Evolutionary conservation across 2,329 filamentous ascomycete species (phyloP), one percentile per base, ranked within the genome.

Genomic region (Cercospora nicotianae): DNA sequence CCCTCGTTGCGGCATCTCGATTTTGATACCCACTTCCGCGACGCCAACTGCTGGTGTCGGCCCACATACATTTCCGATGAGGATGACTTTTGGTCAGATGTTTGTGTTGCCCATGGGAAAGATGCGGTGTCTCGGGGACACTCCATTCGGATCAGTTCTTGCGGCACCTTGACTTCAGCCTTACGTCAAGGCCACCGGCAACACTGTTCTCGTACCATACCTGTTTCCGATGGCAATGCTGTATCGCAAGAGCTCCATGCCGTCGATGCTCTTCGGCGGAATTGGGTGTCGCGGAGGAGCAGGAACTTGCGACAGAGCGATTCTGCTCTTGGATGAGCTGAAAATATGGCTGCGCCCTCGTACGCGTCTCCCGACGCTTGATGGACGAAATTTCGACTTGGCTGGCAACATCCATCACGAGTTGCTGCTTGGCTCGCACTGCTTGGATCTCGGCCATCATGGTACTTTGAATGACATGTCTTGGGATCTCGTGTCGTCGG

Each of bases 51-150:
- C 39, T 60, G 16, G 39, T 12, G 16, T 31, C 8, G n/a, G 28
- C 2, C 57, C 36, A 28, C 51, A 65, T 60, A 30, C 63, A 36
- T 1, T 36, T 65, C 42, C 16, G 31, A 20, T 30, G 28, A 18
- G 20, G 33, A 60, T 62, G 64, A 48, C 39, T 20, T 28, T 55
- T 62, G 13, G 33, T 10, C 5, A 10, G 10, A 33, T 13, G 23
- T 61, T 20, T 16, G 7, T 5, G 5, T 66, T 58, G 36, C 39
- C 57, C 13, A 61, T 45, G n/a, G 36, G 61, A 30, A 55, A 55
- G 2, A 61, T 61, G 57, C 18, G 55, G 6, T 61, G 39, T 36
- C 55, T 53, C 23, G 57, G 53, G 10, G 36, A 61, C 28, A 66
- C 16, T 18, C 13, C 10, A 61, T 28, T n/a, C 39, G 36, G 45